phyloP scores from a whole-genome alignment of 2,329 filamentous ascomycete genomes.

The Ophiosphaerella korrae region DNA sequence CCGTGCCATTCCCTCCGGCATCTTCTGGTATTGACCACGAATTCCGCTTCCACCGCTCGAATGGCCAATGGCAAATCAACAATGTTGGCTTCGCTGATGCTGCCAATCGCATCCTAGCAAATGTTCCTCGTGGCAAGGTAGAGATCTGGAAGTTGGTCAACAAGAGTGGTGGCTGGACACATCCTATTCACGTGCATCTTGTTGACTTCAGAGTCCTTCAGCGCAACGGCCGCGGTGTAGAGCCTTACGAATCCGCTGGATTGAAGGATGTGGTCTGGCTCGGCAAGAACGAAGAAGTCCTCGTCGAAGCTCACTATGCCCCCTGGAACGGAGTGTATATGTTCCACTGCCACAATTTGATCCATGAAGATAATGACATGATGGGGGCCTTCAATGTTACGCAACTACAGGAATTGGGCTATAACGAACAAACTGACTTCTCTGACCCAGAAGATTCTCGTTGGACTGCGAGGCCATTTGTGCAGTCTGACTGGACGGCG shows the following conservation, averaged over 20 bases:
- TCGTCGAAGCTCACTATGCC: constrained; percentile 33
- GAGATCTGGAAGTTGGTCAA: constrained; percentile 52
- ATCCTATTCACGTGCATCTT: constrained; percentile 63
- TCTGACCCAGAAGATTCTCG: constrained; percentile 27
- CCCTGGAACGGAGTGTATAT: constrained; percentile 56
- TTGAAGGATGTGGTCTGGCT: constrained; percentile 65
- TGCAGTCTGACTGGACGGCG: constrained; percentile 10
- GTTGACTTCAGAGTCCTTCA: constrained; percentile 61
- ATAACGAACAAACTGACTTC: constrained; percentile 36
- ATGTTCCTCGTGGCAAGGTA: constrained; percentile 38
- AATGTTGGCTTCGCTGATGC: constrained; percentile 38
- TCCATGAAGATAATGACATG: constrained; percentile 53
- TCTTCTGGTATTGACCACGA: constrained; percentile 30
- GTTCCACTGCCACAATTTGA: constrained; percentile 53
- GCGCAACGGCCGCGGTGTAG: constrained; percentile 46
- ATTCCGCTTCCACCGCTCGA: constrained; percentile 40
- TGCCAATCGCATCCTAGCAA: constrained; percentile 40
- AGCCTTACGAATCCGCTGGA: constrained; percentile 58
- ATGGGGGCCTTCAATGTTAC: constrained; percentile 52
- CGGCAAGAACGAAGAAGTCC: constrained; percentile 51
- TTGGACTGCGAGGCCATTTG: constrained; percentile 23
- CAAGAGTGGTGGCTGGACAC: constrained; percentile 57
- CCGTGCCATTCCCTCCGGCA: constrained; percentile 34
- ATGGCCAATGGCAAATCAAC: constrained; percentile 40
- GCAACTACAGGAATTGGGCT: constrained; percentile 35